Conservation (phyloP, 208 protist genomes). For the Blechomonas ayalai region DNA sequence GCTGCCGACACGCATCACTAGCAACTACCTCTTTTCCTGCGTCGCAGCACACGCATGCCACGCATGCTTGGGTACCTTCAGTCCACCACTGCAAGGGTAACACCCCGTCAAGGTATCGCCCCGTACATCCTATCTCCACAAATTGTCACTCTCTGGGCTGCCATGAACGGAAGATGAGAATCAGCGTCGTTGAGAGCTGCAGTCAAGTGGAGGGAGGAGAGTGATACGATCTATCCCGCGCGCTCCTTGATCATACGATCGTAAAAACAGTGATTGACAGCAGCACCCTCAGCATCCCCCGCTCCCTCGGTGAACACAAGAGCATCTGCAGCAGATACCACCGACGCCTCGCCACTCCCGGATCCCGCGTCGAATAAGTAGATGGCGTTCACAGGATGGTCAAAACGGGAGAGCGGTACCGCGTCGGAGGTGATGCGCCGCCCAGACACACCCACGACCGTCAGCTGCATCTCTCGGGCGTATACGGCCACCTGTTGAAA, state of each 20-base stretch:
- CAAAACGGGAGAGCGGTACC: slow-evolving; percentile 29
- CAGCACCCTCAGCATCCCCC: slow-evolving; percentile 10
- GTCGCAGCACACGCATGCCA: too few relatives aligned
- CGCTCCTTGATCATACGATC: slow-evolving; percentile 61
- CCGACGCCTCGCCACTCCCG: slow-evolving; percentile 12
- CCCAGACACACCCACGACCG: slow-evolving; percentile 37
- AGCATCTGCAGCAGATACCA: slow-evolving; percentile 14
- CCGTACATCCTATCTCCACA: too few relatives aligned
- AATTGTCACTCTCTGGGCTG: too few relatives aligned
- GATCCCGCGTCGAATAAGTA: slow-evolving; percentile 52
- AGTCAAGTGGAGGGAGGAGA: too few relatives aligned
- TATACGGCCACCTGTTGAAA: slow-evolving; percentile 23
- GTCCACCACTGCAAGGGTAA: too few relatives aligned
- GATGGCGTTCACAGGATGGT: slow-evolving; percentile 41
- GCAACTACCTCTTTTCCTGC: too few relatives aligned
- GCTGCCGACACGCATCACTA: too few relatives aligned
- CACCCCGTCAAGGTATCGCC: too few relatives aligned
- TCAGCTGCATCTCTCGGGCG: slow-evolving; percentile 26
- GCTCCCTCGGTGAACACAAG: slow-evolving; percentile 20
- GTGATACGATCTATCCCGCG: too few relatives aligned
- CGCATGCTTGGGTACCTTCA: too few relatives aligned
- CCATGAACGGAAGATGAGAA: too few relatives aligned
- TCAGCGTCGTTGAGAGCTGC: too few relatives aligned
- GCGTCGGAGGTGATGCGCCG: slow-evolving; percentile 16
- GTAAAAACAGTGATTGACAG: slow-evolving; percentile 63